Evolutionary conservation across 768 basidiomycete genomes (phyloP), one percentile per base, ranked within the genome.

Genomic region (Strobilomyces dryophilus): DNA sequence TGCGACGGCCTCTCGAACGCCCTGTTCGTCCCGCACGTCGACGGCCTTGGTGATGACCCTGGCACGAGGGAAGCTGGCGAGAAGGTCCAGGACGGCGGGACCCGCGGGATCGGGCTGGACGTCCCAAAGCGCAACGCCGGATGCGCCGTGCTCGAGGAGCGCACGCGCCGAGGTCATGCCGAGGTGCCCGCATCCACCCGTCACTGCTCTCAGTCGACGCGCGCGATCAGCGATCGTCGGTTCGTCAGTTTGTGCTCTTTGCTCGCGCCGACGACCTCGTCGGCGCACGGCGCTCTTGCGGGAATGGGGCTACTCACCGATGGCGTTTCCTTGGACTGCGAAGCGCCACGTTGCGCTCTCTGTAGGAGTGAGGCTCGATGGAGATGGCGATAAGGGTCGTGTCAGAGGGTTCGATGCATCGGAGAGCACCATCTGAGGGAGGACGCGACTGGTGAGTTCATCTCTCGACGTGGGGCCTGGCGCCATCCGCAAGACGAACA

Each of bases 111-210:
- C 44, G 9, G 58, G 48, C 27, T 55, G 39, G 20, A 68, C 26
- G 20, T 70, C 66, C 53, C 67, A 65, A 32, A 70, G 52, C 17
- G 64, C 61, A 40, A 69, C 34, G 2, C 58, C 58, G 9, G 54
- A 64, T 76, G 41, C 15, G 24, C 21, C 7, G 67, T 78, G 77
- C 49, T 77, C 77, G 8, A 78, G 68, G 12, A 78, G 63, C 5
- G 71, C 73, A 14, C 20, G 40, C 15, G 24, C 21, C 5, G 67
- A 66, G 52, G 66, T 70, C 11, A 76, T 47, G 7, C 70, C 75
- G 11, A 76, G 66, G 47, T 63, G 57, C 1, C 76, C 75, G 27
- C 74, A 72, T 21, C 78, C 77, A 7, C 74, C 75, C 2, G 75
- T 78, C 18, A 76, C 76, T 78, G 40, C 6, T 5, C 9, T 34